Evolutionary conservation across 768 basidiomycete genomes (phyloP).

Genomic region (Boletus rufocinnamomeus): DNA sequence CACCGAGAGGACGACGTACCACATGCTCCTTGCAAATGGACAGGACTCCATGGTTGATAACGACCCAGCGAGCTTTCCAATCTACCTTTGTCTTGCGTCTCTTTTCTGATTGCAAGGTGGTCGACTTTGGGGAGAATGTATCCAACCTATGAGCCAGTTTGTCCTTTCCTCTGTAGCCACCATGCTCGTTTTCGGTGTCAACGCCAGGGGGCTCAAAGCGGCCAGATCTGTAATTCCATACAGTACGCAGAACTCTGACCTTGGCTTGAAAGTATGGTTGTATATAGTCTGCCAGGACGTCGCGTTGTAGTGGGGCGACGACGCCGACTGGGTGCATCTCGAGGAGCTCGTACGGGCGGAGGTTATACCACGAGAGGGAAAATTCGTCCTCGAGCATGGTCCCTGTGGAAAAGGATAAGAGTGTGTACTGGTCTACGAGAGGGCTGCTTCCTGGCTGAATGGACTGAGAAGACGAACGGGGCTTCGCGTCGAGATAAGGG

Average conservation of each 20-base stretch:
- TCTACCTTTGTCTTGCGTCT: constrained; percentile 45
- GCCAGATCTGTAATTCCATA: constrained; percentile 34
- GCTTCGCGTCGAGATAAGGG: constrained; percentile 11
- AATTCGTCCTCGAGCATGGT: constrained; percentile 71
- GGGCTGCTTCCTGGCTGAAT: constrained; percentile 14
- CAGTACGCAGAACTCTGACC: constrained; percentile 52
- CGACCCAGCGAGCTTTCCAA: constrained; percentile 64
- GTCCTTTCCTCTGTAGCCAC: constrained; percentile 15
- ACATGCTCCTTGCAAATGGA: constrained; percentile 52
- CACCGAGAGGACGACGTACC: constrained; percentile 39
- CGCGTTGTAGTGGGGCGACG: constrained; percentile 46
- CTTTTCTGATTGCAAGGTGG: constrained; percentile 20
- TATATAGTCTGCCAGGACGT: constrained; percentile 44
- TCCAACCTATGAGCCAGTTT: constrained; percentile 14
- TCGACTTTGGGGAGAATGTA: constrained; percentile 11
- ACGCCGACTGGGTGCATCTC: constrained; percentile 58
- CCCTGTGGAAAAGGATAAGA: constrained; percentile 69
- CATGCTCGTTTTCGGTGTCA: not conserved
- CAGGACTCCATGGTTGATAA: constrained; percentile 60
- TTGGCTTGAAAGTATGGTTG: constrained; percentile 61
- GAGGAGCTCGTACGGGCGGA: constrained; percentile 65
- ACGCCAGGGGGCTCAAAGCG: constrained; percentile 30
- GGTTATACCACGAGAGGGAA: constrained; percentile 54
- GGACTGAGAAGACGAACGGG: constrained; percentile 13
- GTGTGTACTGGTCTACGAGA: constrained; percentile 43